These are phyloP conservation scores for Backusella macrospora DNA, from an alignment of 192 early-diverging fungal genomes.

Conservation along the genomic window DNA sequence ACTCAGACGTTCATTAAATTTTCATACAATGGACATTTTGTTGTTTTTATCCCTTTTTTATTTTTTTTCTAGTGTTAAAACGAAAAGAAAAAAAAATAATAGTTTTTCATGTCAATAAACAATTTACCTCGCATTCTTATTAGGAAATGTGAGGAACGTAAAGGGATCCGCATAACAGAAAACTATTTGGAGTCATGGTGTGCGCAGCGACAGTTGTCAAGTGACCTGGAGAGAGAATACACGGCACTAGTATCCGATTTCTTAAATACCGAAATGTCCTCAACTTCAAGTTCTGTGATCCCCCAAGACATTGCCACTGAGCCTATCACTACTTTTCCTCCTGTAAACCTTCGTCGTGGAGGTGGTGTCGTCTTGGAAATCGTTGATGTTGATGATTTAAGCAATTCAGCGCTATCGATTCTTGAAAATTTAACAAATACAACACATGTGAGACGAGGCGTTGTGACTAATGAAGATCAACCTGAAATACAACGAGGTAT, in stretches of 20 bases:
- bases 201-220: neutral
- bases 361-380: constrained; percentile 2
- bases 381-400: neutral
- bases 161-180: constrained; percentile 9
- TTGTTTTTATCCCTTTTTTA: neutral
- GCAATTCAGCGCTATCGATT: neutral
- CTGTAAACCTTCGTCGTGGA: neutral
- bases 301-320: neutral
- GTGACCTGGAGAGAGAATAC: neutral
- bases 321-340: neutral
- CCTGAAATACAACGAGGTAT: neutral
- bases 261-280: neutral
- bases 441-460: neutral
- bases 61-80: neutral
- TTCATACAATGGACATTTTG: neutral
- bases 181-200: neutral
- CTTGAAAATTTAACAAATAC: constrained; percentile 4
- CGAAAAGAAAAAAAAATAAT: neutral
- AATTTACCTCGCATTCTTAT: constrained; percentile 1
- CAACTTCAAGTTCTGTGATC: neutral
- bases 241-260: neutral
- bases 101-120: neutral
- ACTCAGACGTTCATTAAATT: neutral
- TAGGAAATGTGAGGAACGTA: constrained; percentile 9
- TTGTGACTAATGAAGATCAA: neutral